Conservation (phyloP, 2,329 filamentous ascomycete genomes). For the Bipolaris gigantea region DNA sequence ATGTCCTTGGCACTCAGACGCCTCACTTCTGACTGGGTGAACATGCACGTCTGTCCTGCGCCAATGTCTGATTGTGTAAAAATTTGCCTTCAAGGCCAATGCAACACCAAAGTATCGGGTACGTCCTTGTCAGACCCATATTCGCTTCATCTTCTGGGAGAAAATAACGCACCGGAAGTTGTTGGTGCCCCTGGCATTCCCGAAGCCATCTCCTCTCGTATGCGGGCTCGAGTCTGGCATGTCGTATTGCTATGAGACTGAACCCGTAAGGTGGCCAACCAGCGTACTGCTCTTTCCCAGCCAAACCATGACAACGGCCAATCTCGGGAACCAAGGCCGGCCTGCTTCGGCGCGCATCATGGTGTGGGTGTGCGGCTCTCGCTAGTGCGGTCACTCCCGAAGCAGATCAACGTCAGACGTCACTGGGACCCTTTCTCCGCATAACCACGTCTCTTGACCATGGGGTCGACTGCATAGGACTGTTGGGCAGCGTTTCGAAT, state of each 20-base stretch:
- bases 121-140: not conserved
- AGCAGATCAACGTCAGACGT: slow-evolving; percentile 18
- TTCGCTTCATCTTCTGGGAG: slow-evolving; percentile 1
- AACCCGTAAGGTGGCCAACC: not conserved
- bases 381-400: slow-evolving; percentile 26
- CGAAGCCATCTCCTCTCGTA: not conserved
- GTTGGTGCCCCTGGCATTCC: slow-evolving; percentile 1
- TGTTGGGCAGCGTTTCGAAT: not conserved
- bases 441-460: not conserved
- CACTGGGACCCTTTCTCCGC: slow-evolving; percentile 13
- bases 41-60: not conserved
- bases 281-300: not conserved
- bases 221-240: not conserved
- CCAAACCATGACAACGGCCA: slow-evolving; percentile 9
- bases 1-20: not conserved
- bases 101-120: not conserved
- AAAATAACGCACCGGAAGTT: not conserved
- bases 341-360: slow-evolving; percentile 11
- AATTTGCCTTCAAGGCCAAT: slow-evolving; percentile 4
- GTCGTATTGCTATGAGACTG: not conserved
- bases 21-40: slow-evolving; percentile 10
- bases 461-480: slow-evolving; percentile 2
- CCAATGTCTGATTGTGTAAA: slow-evolving; percentile 10
- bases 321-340: slow-evolving; percentile 4
- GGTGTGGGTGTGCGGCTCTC: slow-evolving; percentile 24